Conservation (phyloP, 1,284 basidiomycete species). For the Austroboletus niveus region DNA sequence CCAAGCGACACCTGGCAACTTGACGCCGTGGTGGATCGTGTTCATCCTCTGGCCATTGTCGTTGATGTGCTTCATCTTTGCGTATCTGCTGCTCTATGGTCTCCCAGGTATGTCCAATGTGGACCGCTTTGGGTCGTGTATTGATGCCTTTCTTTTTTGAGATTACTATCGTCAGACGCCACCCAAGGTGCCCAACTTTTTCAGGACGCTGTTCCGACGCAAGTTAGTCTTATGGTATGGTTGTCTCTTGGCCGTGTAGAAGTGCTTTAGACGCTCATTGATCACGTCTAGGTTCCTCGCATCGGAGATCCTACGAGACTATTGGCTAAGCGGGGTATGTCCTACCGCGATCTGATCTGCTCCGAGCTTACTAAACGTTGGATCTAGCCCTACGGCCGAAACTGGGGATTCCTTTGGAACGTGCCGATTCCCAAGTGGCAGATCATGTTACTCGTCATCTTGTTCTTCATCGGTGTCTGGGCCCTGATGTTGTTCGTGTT, state of each 20-base stretch:
- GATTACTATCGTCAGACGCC: slow-evolving; percentile 88
- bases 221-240: slow-evolving; percentile 82
- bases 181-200: slow-evolving; percentile 89
- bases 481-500: slow-evolving; percentile 69
- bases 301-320: slow-evolving; percentile 85
- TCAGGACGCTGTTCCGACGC: slow-evolving; percentile 82
- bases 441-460: slow-evolving; percentile 73
- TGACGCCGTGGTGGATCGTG: slow-evolving; percentile 81
- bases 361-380: slow-evolving; percentile 14
- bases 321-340: slow-evolving; percentile 84
- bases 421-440: slow-evolving; percentile 82
- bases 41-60: slow-evolving; percentile 82
- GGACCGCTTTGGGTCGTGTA: neutral
- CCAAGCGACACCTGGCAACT: slow-evolving; percentile 43
- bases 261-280: neutral
- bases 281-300: slow-evolving; percentile 60
- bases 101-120: slow-evolving; percentile 62
- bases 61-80: slow-evolving; percentile 70
- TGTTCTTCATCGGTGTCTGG: slow-evolving; percentile 89
- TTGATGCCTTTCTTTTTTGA: slow-evolving; percentile 25
- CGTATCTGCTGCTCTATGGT: slow-evolving; percentile 80
- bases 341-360: neutral
- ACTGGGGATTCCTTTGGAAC: slow-evolving; percentile 91
- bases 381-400: slow-evolving; percentile 79
- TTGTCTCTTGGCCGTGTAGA: neutral